phyloP scores from a whole-genome alignment of 495 filamentous ascomycete genomes.

The Penicillium manginii region DNA sequence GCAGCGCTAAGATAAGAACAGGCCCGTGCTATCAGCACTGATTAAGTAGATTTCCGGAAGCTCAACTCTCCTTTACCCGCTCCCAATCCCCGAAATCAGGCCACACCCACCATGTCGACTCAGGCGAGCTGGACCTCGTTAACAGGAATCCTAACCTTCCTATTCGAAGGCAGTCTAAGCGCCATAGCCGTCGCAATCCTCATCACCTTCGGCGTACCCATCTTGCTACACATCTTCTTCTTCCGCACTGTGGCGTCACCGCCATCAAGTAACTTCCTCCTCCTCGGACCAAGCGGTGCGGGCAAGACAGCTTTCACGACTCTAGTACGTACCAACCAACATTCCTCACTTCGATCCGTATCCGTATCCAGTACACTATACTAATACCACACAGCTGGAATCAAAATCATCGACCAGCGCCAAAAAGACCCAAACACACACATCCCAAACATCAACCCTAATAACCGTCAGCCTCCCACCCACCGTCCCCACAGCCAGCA shows the following conservation, averaged over 20 bases:
- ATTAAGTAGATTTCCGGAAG: not conserved
- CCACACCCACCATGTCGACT: constrained; percentile 34
- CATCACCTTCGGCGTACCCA: constrained; percentile 71
- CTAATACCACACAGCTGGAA: constrained; percentile 47
- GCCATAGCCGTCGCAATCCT: constrained; percentile 67
- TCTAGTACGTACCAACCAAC: constrained; percentile 53
- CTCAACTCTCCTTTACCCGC: constrained; percentile 7
- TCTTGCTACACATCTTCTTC: constrained; percentile 77
- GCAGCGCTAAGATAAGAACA: constrained; percentile 24
- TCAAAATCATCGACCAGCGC: constrained; percentile 35
- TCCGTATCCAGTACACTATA: not conserved
- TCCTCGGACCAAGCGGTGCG: constrained; percentile 80
- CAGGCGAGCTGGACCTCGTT: constrained; percentile 41
- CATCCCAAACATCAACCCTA: constrained; percentile 74
- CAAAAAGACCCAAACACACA: constrained; percentile 58
- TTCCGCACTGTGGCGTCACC: constrained; percentile 66
- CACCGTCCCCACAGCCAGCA: constrained; percentile 62
- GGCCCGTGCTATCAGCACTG: constrained; percentile 28
- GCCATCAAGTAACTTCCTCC: constrained; percentile 77
- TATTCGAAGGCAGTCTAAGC: constrained; percentile 48
- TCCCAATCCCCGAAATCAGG: constrained; percentile 10
- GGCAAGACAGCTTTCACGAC: constrained; percentile 90
- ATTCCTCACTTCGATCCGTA: no score
- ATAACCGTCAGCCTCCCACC: constrained; percentile 74
- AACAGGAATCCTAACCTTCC: constrained; percentile 41